Evolutionary conservation across 352 stramenopile species (phyloP), one percentile per base, ranked within the genome.

Genomic region (Phytophthora multivora): DNA sequence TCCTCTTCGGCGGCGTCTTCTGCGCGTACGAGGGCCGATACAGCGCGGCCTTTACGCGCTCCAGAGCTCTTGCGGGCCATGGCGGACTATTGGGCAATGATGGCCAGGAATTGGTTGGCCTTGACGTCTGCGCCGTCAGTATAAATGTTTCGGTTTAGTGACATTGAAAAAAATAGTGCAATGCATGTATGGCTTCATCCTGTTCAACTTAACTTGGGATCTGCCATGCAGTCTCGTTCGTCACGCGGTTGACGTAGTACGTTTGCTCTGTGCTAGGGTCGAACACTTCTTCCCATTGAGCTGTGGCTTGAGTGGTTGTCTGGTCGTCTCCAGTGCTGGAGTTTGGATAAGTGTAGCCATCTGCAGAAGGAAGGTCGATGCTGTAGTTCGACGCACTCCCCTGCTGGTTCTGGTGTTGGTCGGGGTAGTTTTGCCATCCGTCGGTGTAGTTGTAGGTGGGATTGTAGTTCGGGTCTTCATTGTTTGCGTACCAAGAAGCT

Each of bases 1-100:
- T 95, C 86, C 49, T 90, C 78, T 59, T 95, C 86, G 0, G 81
- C 80, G 2, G 83, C 83, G 46, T 90, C 75, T 53, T 95, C 86
- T 1, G 75, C 80, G 21, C 83, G 83, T 55, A 90, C 75, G 31
- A 95, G 70, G 45, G 79, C 63, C 45, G 77, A 89, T 58, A 91
- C 54, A 16, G 53, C 72, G 47, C 61, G 55, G 19, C 59, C 18
- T 64, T 79, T 79, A 35, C 73, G 66, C 13, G 59, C 60, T 59
- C 51, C 59, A 52, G 62, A 69, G 58, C 73, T 80, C 62, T 80
- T 83, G 16, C 71, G 71, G 41, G 59, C 72, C 75, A 83, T 83
- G 12, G 18, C 33, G 19, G 35, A 41, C 18, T 42, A 28, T 62
- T 55, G 58, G 54, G 39, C 57, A 57, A 67, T 67, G 59, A 38